phyloP scores from a whole-genome alignment of 768 basidiomycete species.

The Leccinum truebloodii region DNA sequence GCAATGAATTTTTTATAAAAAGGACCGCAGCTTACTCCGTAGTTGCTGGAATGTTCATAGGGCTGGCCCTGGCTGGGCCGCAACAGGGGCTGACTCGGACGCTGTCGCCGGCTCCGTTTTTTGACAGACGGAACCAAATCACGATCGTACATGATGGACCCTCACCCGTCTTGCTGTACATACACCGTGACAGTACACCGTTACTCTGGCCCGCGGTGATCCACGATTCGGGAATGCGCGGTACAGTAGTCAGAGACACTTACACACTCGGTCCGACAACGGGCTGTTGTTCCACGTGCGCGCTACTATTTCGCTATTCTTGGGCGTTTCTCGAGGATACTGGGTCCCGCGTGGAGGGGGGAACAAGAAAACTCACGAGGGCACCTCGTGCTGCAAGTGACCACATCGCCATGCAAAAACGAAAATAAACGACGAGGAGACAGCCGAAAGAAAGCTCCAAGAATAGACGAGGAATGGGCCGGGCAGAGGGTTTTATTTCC shows the following conservation, averaged over 20 bases:
- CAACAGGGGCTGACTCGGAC: too few relatives aligned
- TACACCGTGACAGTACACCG: too few relatives aligned
- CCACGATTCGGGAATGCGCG: neutral
- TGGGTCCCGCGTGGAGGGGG: neutral
- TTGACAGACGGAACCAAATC: too few relatives aligned
- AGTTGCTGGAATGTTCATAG: too few relatives aligned
- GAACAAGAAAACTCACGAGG: neutral
- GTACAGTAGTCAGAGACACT: neutral
- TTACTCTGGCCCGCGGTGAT: neutral
- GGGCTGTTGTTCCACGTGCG: neutral
- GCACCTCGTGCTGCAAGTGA: neutral
- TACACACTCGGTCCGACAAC: neutral
- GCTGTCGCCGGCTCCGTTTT: too few relatives aligned
- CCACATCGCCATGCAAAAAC: neutral
- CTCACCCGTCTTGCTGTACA: too few relatives aligned
- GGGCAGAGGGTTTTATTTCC: neutral
- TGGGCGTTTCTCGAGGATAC: neutral
- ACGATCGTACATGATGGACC: too few relatives aligned
- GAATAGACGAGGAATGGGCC: neutral
- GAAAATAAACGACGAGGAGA: neutral
- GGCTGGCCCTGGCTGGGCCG: too few relatives aligned
- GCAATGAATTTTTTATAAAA: too few relatives aligned
- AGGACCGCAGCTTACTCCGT: too few relatives aligned
- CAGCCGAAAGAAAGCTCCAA: neutral
- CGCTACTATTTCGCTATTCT: neutral